Evolutionary conservation across 768 basidiomycete species (phyloP).

Genomic region (Amanita rubescens): DNA sequence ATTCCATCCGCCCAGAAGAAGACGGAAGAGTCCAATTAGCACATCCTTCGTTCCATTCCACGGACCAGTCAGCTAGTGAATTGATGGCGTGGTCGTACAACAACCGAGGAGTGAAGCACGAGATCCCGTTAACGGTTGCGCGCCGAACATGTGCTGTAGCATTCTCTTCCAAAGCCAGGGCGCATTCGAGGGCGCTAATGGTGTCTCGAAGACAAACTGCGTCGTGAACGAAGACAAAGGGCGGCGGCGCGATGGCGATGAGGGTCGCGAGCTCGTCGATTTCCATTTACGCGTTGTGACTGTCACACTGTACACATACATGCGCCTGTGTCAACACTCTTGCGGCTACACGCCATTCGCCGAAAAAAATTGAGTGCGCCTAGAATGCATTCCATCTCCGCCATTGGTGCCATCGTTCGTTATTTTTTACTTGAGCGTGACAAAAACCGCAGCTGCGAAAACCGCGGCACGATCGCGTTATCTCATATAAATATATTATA

Average conservation of each 20-base stretch:
- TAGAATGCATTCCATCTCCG: too few species aligned
- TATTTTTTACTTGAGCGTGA: too few species aligned
- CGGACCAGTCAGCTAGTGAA: conserved; percentile 45
- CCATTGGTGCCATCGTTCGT: too few species aligned
- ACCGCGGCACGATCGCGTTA: too few species aligned
- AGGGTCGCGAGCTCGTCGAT: conserved; percentile 29
- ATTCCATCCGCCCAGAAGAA: conserved; percentile 39
- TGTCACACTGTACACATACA: background rate
- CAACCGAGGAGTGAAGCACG: conserved; percentile 55
- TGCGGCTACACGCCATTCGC: too few species aligned
- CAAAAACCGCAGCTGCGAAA: too few species aligned
- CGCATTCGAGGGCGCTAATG: conserved; percentile 29
- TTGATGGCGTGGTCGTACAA: conserved; percentile 65
- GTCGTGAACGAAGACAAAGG: conserved; percentile 66
- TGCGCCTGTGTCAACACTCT: too few species aligned
- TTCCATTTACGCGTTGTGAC: conserved; percentile 4
- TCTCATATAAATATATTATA: too few species aligned
- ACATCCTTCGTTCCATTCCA: conserved; percentile 56
- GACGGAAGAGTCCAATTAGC: conserved; percentile 42
- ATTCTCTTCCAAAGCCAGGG: background rate
- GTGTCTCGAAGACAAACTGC: conserved; percentile 41
- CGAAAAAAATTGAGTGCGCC: too few species aligned
- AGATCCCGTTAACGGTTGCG: conserved; percentile 39
- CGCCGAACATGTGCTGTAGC: background rate
- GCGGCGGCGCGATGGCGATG: conserved; percentile 38